Base-by-base conservation (phyloP, 1,139 yeast species). In the Candida pseudoviswanathii region DNA sequence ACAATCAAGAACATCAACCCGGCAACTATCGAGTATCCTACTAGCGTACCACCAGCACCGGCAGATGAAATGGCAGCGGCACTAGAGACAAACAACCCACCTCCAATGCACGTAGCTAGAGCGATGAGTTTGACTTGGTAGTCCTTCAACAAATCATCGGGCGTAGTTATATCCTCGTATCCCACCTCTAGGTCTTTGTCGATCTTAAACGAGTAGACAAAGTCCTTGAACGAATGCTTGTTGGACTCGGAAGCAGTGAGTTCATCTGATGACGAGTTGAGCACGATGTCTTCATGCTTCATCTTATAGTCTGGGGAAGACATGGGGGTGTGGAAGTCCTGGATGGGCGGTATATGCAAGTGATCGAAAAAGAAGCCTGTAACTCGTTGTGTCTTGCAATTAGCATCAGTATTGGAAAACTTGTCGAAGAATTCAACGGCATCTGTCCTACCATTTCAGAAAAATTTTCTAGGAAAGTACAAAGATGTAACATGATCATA, bases 71-170 rank as follows among this genome's bases (percentile, higher is more conserved):
- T 65, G 25, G 75, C 75, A 11, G 63, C 56, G 25, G 70, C 71
- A 52, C 65, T 61, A 11, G 68, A 68, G 24, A 68, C 65, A 41
- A 67, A 65, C 41, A 75, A 66, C 24, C 79, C 79, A 2, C 77
- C 68, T 4, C 96, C 96, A 51, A 89, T 86, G 57, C 94, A 87
- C 29, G 95, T 89, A 24, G 95, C 96, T 46, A 89, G 75, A 41
- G 96, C 90, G 57, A 90, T 87, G 83, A 86, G 77, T 57, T 83
- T 79, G 43, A 71, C 61, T 50, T 68, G 75, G 51, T 74, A 61
- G 24, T 67, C 58, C 48, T 65, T 67, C 50, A 72, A 63, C 21
- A 45, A 44, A 46, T 55, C 58, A 38, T 55, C 58, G 6, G 56
- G 56, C 1, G 58, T 55, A 1, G 46, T 38, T 1, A 54, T 39